Evolutionary conservation across 495 filamentous ascomycete genomes (phyloP), one percentile per base, ranked within the genome.

Genomic region (Aspergillus panamensis): DNA sequence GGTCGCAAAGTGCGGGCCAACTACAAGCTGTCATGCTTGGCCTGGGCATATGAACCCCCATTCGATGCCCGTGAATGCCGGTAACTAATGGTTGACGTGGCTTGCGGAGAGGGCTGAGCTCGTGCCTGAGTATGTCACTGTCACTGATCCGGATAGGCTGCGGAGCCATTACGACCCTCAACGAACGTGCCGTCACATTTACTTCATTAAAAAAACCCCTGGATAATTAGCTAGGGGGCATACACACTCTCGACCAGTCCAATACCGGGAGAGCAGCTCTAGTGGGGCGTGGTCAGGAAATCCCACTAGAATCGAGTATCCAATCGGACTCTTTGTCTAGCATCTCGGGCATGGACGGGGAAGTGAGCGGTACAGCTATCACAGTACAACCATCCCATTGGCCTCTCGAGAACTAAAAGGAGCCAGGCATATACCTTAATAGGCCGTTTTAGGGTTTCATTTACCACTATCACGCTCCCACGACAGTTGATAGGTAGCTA

Each of bases 391-490:
- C 49, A 20, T 40, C 19, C 39, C 39, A 58, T 58, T 58, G 56
- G 56, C 39, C 13, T 52, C 13, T 30, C 19, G 31, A 8, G 3
- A 16, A 19, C 37, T 57, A 14, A 48, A 52, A 32, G 48, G 13
- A 42, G 40, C 8, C 9, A 16, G 3, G 3, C 14, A 16, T 51
- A 17, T 25, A 16, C 32, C 13, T n/a, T n/a, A 10, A 37, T 4
- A 32, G 29, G 56, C 31, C 19, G 39, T 51, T 5, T 6, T 55
- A 8, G 21, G 10, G 21, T 37, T 6, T 17, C 16, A 53, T 49
- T 59, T 40, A 53, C 58, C 57, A 63, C 61, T 57, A 57, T 59
- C 61, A 63, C 20, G 17, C 25, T 31, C 10, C n/a, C 33, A 49
- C 21, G 50, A 20, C 14, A 37, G 20, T 9, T 40, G 29, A 53